These are phyloP conservation scores for Phytophthora pluvialis DNA, from an alignment of 352 stramenopile genomes.

Conservation along the genomic window DNA sequence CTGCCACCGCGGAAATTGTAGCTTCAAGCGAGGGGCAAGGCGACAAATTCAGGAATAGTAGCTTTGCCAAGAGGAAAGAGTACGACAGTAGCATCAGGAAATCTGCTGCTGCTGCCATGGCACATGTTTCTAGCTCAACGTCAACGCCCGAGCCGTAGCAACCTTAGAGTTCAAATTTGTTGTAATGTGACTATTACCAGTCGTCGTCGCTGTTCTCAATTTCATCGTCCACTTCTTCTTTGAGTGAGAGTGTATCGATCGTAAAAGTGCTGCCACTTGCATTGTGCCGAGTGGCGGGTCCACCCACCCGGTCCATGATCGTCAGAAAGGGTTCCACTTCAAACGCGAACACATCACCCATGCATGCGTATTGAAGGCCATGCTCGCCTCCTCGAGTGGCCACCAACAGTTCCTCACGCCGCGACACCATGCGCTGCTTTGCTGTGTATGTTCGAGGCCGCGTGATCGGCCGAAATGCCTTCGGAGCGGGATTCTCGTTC, in stretches of 20 bases:
- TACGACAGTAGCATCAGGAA: conserved; percentile 72
- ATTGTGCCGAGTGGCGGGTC: conserved; percentile 2
- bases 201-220: conserved; percentile 71
- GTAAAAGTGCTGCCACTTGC: conserved; percentile 1
- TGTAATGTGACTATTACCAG: conserved; percentile 44
- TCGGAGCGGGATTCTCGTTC: conserved; percentile 71
- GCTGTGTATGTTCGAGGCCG: conserved; percentile 54
- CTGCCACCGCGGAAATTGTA: background rate
- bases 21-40: conserved; percentile 13
- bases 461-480: conserved; percentile 77
- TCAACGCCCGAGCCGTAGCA: conserved; percentile 27
- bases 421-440: conserved; percentile 50
- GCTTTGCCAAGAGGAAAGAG: conserved; percentile 71
- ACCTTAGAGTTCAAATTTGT: conserved; percentile 33
- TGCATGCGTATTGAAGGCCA: conserved; percentile 46
- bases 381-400: conserved; percentile 20
- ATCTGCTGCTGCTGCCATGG: conserved; percentile 30
- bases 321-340: conserved; percentile 75
- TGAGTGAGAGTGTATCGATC: conserved; percentile 22
- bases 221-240: conserved; percentile 61
- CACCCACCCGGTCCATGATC: conserved; percentile 39
- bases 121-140: conserved; percentile 15
- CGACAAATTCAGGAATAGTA: conserved; percentile 76
- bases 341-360: conserved; percentile 65
- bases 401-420: conserved; percentile 50